These are phyloP conservation scores for Massarina eburnea DNA, from an alignment of 2,329 filamentous ascomycete species.

Conservation along the genomic window DNA sequence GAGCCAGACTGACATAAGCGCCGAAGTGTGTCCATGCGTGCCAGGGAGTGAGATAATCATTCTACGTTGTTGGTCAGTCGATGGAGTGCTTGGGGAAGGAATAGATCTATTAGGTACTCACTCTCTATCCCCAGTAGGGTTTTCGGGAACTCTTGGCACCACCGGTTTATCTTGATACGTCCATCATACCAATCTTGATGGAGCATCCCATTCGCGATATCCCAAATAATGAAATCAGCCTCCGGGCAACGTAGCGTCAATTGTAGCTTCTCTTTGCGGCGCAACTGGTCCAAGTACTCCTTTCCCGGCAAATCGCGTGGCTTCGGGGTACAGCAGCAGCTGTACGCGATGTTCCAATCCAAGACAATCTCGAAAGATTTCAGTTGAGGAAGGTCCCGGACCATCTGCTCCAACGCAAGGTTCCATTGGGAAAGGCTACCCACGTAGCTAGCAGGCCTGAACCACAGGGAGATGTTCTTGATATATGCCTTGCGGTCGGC, in stretches of 20 bases:
- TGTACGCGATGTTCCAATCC: not conserved
- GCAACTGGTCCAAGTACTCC: not conserved
- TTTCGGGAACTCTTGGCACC: no score
- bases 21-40: no score
- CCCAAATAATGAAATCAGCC: not conserved
- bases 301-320: not conserved
- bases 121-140: no score
- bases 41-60: no score
- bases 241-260: not conserved
- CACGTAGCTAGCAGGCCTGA: conserved; percentile 12
- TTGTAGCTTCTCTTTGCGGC: not conserved
- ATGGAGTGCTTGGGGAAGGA: no score
- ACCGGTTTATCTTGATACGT: no score
- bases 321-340: not conserved
- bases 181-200: no score
- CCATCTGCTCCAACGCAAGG: conserved; percentile 12
- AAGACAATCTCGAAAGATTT: conserved; percentile 19
- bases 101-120: no score
- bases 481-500: conserved; percentile 14
- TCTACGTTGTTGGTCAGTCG: no score
- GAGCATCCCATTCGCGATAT: not conserved
- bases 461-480: conserved; percentile 24
- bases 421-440: conserved; percentile 22
- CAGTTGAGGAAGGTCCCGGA: conserved; percentile 15
- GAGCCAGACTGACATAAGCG: no score